Conservation (phyloP, 345 rosid genomes). For the Boechera divaricarpa region DNA sequence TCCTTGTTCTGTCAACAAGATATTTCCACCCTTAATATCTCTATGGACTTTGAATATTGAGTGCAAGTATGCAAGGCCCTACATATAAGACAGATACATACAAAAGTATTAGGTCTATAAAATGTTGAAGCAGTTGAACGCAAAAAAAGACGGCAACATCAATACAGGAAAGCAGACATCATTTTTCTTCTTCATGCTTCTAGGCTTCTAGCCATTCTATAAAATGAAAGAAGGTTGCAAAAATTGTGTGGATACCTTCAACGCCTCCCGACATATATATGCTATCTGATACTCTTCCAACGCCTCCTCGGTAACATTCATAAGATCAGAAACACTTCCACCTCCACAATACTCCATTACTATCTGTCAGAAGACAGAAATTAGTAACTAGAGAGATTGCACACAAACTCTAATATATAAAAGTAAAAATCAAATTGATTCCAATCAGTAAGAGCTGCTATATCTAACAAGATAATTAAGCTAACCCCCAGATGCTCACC, state of each 20-base stretch:
- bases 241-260: constrained; percentile 64
- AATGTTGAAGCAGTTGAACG: constrained; percentile 19
- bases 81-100: constrained; percentile 42
- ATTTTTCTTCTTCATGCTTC: constrained; percentile 32
- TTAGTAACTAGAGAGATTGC: constrained; percentile 29
- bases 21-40: constrained; percentile 98
- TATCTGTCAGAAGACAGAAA: constrained; percentile 71
- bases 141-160: constrained; percentile 23
- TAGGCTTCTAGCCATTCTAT: constrained; percentile 35
- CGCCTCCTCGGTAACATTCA: constrained; percentile 88
- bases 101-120: constrained; percentile 25
- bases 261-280: constrained; percentile 88
- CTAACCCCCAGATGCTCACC: constrained; percentile 54
- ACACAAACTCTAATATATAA: constrained; percentile 15
- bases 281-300: constrained; percentile 98
- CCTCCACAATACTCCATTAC: constrained; percentile 99
- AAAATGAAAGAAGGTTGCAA: constrained; percentile 17
- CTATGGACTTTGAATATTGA: constrained; percentile 97
- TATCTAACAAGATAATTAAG: constrained; percentile 23
- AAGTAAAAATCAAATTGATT: neutral
- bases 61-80: constrained; percentile 99
- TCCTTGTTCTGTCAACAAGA: constrained; percentile 97
- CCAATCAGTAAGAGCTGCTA: constrained; percentile 16
- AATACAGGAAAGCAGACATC: constrained; percentile 24
- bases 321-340: constrained; percentile 97